A percentile compares a stretch with the other conserved stretches of the same genome.
These are phyloP conservation scores for Zasmidium citrigriseum DNA, from an alignment of 2,329 filamentous ascomycete genomes.

Conservation along the genomic window DNA sequence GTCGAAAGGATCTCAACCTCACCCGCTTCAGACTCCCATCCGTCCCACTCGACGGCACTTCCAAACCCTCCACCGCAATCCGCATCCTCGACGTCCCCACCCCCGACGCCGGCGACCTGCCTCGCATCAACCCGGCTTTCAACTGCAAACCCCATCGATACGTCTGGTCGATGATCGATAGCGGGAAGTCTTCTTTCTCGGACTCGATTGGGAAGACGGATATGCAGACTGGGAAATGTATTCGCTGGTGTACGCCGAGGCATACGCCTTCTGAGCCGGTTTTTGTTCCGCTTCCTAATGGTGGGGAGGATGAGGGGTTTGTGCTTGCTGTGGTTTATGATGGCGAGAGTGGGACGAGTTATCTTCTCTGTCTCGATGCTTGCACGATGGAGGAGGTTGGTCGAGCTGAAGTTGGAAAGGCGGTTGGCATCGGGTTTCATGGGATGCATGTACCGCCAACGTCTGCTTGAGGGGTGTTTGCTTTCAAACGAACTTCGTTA, in stretches of 20 bases:
- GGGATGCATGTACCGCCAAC: conserved; percentile 9
- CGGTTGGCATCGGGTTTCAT: conserved; percentile 62
- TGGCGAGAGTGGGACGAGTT: conserved; percentile 59
- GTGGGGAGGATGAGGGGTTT: conserved; percentile 64
- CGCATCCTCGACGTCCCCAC: conserved; percentile 29
- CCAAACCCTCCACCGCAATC: conserved; percentile 43
- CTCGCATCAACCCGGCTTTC: conserved; percentile 63
- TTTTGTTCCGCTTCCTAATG: conserved; percentile 59
- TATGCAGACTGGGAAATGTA: conserved; percentile 51
- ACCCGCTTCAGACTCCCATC: conserved; percentile 8
- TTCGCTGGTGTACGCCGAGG: conserved; percentile 60
- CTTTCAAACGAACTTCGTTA: neutral
- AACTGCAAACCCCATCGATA: conserved; percentile 58
- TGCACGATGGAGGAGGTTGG: conserved; percentile 64
- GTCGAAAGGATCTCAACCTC: conserved; percentile 2
- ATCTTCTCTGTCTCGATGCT: conserved; percentile 66
- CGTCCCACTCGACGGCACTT: neutral
- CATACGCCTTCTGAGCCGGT: conserved; percentile 72
- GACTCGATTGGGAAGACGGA: conserved; percentile 69
- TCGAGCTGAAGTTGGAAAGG: conserved; percentile 62
- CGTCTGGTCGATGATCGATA: conserved; percentile 59
- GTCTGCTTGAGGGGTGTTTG: neutral
- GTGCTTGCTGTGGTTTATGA: conserved; percentile 66
- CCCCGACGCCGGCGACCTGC: conserved; percentile 56
- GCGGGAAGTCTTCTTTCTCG: conserved; percentile 60